These are phyloP conservation scores for Peniophora sp. DNA, from an alignment of 1,284 basidiomycete species.

Conservation along the genomic window DNA sequence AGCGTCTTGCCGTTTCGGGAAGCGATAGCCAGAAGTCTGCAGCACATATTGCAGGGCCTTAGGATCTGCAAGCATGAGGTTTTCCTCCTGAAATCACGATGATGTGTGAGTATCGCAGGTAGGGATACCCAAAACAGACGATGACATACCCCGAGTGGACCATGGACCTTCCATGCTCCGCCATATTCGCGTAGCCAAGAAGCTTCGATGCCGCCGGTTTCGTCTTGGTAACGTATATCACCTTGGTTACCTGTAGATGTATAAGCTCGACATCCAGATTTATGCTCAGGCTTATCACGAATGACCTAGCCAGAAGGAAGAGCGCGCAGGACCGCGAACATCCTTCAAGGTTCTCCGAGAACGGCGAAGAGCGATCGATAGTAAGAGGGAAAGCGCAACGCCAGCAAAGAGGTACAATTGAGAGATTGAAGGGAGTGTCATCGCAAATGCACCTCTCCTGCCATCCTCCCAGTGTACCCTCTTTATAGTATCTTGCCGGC, in stretches of 20 bases:
- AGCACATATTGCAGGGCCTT: constrained; percentile 13
- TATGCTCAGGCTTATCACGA: not conserved
- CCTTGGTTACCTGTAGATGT: constrained; percentile 16
- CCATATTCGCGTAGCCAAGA: constrained; percentile 24
- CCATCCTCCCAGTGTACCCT: too few species aligned
- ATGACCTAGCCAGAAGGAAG: not conserved
- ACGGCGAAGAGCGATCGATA: too few species aligned
- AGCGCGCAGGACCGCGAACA: not conserved
- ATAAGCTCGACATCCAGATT: not conserved
- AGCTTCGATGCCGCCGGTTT: constrained; percentile 23
- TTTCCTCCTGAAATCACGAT: constrained; percentile 6
- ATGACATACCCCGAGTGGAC: constrained; percentile 21
- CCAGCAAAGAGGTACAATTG: too few species aligned
- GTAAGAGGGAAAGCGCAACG: too few species aligned
- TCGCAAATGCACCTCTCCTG: too few species aligned
- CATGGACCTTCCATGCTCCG: constrained; percentile 18
- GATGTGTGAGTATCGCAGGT: not conserved
- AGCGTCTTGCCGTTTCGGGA: constrained; percentile 8
- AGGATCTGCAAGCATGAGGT: constrained; percentile 9
- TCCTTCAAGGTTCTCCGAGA: constrained; percentile 4
- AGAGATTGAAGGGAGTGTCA: too few species aligned
- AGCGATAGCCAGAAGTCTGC: constrained; percentile 12
- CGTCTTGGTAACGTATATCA: constrained; percentile 15
- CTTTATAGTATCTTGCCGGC: too few species aligned
- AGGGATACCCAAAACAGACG: constrained; percentile 4